Conservation (phyloP, 371 early-diverging fungal genomes). For the Capniomyces stellatus region DNA sequence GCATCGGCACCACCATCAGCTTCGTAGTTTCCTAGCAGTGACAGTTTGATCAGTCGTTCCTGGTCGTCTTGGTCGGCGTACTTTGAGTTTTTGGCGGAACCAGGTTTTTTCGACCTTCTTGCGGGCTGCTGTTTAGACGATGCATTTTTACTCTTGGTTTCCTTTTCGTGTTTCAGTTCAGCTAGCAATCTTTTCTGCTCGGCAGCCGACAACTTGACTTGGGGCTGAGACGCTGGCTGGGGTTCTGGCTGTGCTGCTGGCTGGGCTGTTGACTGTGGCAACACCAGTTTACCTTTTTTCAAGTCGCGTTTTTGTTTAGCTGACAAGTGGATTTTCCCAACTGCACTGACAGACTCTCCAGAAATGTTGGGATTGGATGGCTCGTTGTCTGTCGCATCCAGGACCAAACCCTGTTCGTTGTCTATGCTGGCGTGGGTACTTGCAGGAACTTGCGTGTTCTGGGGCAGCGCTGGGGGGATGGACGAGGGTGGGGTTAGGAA, state of each 20-base stretch:
- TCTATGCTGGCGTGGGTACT: not conserved
- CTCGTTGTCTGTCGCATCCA: not conserved
- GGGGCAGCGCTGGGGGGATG: not conserved
- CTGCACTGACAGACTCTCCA: not conserved
- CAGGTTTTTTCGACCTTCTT: not conserved
- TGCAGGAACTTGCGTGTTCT: not conserved
- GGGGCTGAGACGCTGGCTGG: too few species aligned
- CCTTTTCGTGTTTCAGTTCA: not conserved
- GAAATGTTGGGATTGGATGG: not conserved
- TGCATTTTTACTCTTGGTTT: not conserved
- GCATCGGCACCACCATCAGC: constrained; percentile 3
- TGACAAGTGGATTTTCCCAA: not conserved
- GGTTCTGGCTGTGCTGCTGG: too few species aligned
- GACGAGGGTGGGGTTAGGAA: not conserved
- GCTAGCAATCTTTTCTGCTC: not conserved
- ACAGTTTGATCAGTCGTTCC: constrained; percentile 63
- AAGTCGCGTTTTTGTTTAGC: not conserved
- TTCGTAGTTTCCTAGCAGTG: constrained; percentile 32
- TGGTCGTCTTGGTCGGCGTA: constrained; percentile 82
- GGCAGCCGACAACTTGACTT: not conserved
- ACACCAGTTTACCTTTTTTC: not conserved
- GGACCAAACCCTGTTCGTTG: not conserved
- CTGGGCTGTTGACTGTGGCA: not conserved
- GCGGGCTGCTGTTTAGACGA: not conserved
- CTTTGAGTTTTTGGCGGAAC: not conserved